Evolutionary conservation across 1,284 basidiomycete genomes (phyloP).

Genomic region (Cutaneotrichosporon arboriforme): DNA sequence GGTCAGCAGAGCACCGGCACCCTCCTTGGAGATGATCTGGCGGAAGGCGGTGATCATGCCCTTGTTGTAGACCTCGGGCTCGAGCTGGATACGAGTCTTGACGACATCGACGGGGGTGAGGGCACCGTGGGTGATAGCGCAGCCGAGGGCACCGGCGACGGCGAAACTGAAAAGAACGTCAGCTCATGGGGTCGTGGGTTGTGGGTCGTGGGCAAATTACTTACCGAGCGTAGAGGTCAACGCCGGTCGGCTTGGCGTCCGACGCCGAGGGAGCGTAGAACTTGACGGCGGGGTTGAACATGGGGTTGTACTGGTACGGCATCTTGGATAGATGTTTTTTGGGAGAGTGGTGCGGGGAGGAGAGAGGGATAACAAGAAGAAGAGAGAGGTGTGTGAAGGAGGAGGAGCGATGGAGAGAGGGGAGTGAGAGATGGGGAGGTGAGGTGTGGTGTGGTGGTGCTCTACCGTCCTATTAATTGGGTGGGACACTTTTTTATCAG

Average conservation of each 20-base stretch:
- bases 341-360: background rate
- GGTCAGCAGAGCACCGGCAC: constrained; percentile 80
- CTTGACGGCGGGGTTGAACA: constrained; percentile 39
- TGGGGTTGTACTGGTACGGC: constrained; percentile 13
- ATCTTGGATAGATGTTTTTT: constrained; percentile 10
- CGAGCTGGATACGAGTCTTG: constrained; percentile 96
- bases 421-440: background rate
- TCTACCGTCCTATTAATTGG: no score
- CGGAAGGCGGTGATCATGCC: constrained; percentile 69
- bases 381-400: no score
- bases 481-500: no score
- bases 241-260: constrained; percentile 44
- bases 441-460: background rate
- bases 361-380: background rate
- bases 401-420: background rate
- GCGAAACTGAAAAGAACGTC: constrained; percentile 48
- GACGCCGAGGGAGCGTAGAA: constrained; percentile 49
- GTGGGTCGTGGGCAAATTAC: constrained; percentile 4
- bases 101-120: constrained; percentile 90
- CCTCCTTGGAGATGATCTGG: constrained; percentile 74
- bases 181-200: background rate
- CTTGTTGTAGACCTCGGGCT: constrained; percentile 56
- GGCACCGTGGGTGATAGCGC: constrained; percentile 88
- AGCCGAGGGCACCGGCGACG: constrained; percentile 84
- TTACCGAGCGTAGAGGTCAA: constrained; percentile 51